Evolutionary conservation across 345 rosid species (phyloP).

Genomic region (Euphorbia peplus): DNA sequence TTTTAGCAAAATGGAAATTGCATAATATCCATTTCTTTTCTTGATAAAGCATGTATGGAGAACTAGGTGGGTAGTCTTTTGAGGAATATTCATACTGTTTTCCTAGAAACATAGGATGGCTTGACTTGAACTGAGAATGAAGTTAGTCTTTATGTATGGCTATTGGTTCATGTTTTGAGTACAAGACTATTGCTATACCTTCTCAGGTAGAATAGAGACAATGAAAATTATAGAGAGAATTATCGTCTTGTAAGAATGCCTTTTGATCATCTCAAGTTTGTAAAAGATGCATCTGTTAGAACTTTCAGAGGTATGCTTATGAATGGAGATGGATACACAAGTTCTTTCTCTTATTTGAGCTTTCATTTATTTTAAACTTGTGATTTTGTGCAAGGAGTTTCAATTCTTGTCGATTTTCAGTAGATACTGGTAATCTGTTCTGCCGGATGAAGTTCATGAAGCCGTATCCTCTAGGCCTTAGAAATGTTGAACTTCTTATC

Average conservation of each 20-base stretch:
- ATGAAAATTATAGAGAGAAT: background rate
- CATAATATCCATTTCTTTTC: background rate
- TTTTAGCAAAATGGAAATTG: background rate
- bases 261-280: background rate
- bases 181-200: background rate
- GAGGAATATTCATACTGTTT: background rate
- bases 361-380: background rate
- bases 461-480: slow-evolving; percentile 1
- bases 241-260: background rate
- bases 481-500: slow-evolving; percentile 7
- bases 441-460: background rate
- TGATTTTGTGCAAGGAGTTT: too few species aligned
- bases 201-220: background rate
- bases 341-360: background rate
- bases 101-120: background rate
- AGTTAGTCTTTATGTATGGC: background rate
- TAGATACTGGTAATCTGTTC: background rate
- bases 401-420: background rate
- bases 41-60: background rate
- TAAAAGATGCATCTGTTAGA: background rate
- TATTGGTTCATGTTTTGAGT: background rate
- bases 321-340: background rate
- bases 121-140: background rate
- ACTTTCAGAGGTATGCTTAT: background rate
- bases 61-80: background rate